These are phyloP conservation scores for Strobilomyces dryophilus DNA, from an alignment of 768 basidiomycete genomes.

Conservation along the genomic window DNA sequence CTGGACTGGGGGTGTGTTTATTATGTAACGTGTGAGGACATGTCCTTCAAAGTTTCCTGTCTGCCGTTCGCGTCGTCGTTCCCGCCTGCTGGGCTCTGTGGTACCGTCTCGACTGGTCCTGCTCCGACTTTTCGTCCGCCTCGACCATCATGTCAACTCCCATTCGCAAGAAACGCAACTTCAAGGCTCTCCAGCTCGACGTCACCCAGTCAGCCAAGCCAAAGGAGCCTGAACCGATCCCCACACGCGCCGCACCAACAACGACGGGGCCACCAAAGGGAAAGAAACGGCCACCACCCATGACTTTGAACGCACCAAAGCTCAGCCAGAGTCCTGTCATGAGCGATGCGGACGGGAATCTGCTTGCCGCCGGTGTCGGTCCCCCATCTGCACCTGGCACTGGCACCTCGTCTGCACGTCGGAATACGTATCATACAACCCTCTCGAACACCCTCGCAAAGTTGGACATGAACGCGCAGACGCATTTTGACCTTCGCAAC, in stretches of 20 bases:
- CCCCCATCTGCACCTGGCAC: conserved; percentile 52
- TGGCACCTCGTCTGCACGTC: conserved; percentile 47
- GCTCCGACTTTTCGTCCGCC: not conserved
- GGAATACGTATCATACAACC: conserved; percentile 74
- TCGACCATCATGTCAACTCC: conserved; percentile 44
- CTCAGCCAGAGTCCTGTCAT: conserved; percentile 36
- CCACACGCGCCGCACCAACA: conserved; percentile 45
- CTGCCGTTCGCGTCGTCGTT: conserved; percentile 11
- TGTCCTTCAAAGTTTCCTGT: conserved; percentile 14
- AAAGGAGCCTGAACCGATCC: conserved; percentile 39
- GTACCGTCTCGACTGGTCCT: conserved; percentile 1
- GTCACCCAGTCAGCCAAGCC: conserved; percentile 43
- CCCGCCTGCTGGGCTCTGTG: conserved; percentile 5
- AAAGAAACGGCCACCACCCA: conserved; percentile 79
- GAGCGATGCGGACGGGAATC: conserved; percentile 35
- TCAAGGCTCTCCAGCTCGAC: conserved; percentile 78
- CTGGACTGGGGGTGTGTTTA: conserved; percentile 1
- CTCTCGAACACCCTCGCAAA: conserved; percentile 83
- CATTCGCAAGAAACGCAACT: conserved; percentile 89
- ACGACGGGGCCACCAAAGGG: conserved; percentile 37
- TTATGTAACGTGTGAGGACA: conserved; percentile 18
- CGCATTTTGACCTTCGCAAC: conserved; percentile 77
- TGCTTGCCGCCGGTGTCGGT: conserved; percentile 45
- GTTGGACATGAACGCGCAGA: conserved; percentile 81
- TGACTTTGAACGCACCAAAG: conserved; percentile 74